These are phyloP conservation scores for Paramyrothecium roridum DNA, from an alignment of 2,329 filamentous ascomycete genomes.

Conservation along the genomic window DNA sequence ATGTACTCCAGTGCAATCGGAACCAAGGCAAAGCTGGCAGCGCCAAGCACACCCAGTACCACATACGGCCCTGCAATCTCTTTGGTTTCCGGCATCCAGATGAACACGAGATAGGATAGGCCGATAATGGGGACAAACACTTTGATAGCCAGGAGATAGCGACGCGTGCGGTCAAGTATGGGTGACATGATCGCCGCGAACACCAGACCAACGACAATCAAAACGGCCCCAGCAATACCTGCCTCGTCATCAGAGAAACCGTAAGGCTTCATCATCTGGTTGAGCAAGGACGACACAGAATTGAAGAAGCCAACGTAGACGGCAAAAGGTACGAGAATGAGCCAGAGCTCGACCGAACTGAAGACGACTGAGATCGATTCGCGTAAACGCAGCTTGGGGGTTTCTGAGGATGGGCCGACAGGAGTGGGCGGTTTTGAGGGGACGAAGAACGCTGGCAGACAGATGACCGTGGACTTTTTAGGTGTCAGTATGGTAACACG, in stretches of 20 bases:
- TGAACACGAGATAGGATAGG: slow-evolving; percentile 69
- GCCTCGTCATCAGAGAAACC: slow-evolving; percentile 79
- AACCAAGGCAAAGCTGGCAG: slow-evolving; percentile 73
- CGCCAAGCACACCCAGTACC: slow-evolving; percentile 73
- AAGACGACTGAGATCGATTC: slow-evolving; percentile 50
- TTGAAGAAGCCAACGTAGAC: slow-evolving; percentile 94
- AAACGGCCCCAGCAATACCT: slow-evolving; percentile 82
- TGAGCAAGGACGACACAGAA: slow-evolving; percentile 79
- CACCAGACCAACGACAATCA: slow-evolving; percentile 86
- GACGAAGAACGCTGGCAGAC: slow-evolving; percentile 77
- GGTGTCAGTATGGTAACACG: slow-evolving; percentile 8
- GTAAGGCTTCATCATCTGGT: slow-evolving; percentile 86
- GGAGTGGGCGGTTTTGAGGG: slow-evolving; percentile 75
- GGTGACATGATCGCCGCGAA: slow-evolving; percentile 73
- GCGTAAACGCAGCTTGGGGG: slow-evolving; percentile 50
- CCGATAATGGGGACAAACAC: slow-evolving; percentile 72
- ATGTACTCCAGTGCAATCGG: slow-evolving; percentile 85
- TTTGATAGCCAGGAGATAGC: slow-evolving; percentile 72
- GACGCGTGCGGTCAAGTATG: slow-evolving; percentile 80
- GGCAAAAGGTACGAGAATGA: slow-evolving; percentile 76
- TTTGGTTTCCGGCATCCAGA: slow-evolving; percentile 69
- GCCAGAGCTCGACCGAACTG: slow-evolving; percentile 69
- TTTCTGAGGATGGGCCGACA: slow-evolving; percentile 63
- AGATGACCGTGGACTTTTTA: slow-evolving; percentile 40
- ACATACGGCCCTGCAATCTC: slow-evolving; percentile 68